Base-by-base conservation (phyloP, 2,329 filamentous ascomycete species). In the Blumeria graminis region DNA sequence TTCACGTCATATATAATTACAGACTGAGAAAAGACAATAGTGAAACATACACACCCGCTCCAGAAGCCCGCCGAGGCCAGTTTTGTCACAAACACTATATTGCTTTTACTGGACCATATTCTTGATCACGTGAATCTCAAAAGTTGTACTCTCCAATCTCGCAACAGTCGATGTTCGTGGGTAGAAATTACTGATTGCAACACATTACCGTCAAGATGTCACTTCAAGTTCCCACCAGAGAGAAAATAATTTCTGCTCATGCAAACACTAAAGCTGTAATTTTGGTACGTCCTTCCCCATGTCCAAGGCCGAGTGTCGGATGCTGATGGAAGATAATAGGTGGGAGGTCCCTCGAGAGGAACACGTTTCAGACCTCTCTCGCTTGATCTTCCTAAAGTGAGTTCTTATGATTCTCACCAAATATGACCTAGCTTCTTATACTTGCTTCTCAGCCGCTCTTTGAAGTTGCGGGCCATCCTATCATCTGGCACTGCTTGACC, bases 401-500 rank as follows among this genome's bases (percentile, higher is more conserved):
- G 71, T 69, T 33, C 9, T 13, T 46, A 36, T 3, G 34, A 56
- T 41, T 55, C 51, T 34, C 11, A 45, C 36, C 13, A 16, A 36
- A 46, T 16, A 9, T 51, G 11, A 32, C 18, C 48, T 1, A 33
- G n/a, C 28, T 46, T 55, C 54, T 61, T 63, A 59, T 57, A 59
- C 32, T 57, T 14, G 48, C 36, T 33, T 45, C 16, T 57, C 65
- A 93, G 87, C 92, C 92, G 61, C 85, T 98, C 63, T 96, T 98
- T 74, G 90, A 95, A 70, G 88, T 98, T 67, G 92, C 92, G 63
- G 92, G 92, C 64, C 92, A 98, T 71, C 88, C 90, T 64, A 96
- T 98, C 73, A 88, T 96, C 74, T 90, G 89, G 77, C 92, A 98
- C 76, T 94, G 89, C 75, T 79, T 98, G 68, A 85, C 84, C 66